Conservation (phyloP, 2,329 filamentous ascomycete genomes). For the Fusarium redolens region DNA sequence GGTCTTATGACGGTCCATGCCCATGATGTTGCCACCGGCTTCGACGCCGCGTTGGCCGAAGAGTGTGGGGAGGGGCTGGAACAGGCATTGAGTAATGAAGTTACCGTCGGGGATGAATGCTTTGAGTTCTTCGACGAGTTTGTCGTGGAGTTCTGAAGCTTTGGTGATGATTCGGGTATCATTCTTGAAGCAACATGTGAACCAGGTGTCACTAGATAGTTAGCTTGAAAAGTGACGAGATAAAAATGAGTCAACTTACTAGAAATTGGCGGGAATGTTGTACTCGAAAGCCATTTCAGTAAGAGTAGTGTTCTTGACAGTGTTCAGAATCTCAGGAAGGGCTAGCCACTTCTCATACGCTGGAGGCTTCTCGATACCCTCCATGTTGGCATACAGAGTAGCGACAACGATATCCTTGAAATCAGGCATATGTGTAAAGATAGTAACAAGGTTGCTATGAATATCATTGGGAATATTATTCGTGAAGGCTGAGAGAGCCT, state of each 20-base stretch:
- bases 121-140: conserved; percentile 25
- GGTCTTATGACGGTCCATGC: conserved; percentile 20
- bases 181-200: conserved; percentile 30
- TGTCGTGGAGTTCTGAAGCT: conserved; percentile 20
- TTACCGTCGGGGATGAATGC: conserved; percentile 21
- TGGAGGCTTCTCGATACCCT: conserved; percentile 18
- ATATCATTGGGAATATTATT: conserved; percentile 24
- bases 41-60: conserved; percentile 24
- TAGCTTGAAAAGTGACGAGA: background rate
- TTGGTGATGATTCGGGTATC: conserved; percentile 24
- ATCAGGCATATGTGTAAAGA: conserved; percentile 20
- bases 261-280: conserved; percentile 25
- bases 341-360: conserved; percentile 34
- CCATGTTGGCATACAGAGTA: conserved; percentile 26
- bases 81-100: conserved; percentile 29
- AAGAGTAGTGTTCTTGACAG: conserved; percentile 29
- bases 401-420: conserved; percentile 23
- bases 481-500: conserved; percentile 3
- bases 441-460: conserved; percentile 21
- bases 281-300: conserved; percentile 33
- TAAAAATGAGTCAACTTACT: background rate
- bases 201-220: conserved; percentile 20
- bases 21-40: conserved; percentile 31
- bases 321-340: conserved; percentile 27
- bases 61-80: conserved; percentile 19